These are phyloP conservation scores for Chalara sp. DNA, from an alignment of 2,329 filamentous ascomycete genomes.

Conservation along the genomic window DNA sequence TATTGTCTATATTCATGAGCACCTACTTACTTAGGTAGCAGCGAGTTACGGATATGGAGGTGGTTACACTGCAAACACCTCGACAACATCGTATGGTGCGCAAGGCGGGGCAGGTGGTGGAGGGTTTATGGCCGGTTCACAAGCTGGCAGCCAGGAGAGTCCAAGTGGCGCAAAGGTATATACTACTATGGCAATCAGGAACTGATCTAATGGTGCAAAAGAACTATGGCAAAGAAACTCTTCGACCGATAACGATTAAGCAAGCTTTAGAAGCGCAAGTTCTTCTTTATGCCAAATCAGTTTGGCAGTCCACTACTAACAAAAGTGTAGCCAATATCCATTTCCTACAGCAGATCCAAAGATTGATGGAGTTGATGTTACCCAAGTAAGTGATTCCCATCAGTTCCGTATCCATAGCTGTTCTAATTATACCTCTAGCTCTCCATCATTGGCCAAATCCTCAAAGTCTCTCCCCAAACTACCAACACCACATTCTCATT, in stretches of 20 bases:
- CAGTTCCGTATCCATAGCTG: too few species aligned
- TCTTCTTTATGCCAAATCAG: not conserved
- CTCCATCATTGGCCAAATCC: constrained; percentile 86
- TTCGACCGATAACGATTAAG: constrained; percentile 92
- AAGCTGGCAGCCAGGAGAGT: constrained; percentile 48
- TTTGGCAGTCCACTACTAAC: not conserved
- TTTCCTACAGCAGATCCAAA: constrained; percentile 72
- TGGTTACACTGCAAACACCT: constrained; percentile 13
- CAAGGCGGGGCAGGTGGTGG: constrained; percentile 54
- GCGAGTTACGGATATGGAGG: constrained; percentile 26
- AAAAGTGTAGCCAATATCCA: constrained; percentile 36
- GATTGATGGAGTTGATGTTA: constrained; percentile 70
- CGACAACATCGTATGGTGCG: constrained; percentile 34
- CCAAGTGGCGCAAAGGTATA: constrained; percentile 39
- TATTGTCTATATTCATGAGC: too few species aligned
- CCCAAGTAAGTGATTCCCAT: constrained; percentile 36
- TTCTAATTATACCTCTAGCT: constrained; percentile 41
- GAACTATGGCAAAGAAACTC: constrained; percentile 68
- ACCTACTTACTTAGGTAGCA: constrained; percentile 10
- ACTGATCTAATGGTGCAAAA: constrained; percentile 2
- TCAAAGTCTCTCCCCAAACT: constrained; percentile 74
- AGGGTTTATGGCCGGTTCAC: constrained; percentile 56
- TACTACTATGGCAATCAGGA: not conserved
- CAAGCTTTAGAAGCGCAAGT: constrained; percentile 70
- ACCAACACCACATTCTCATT: constrained; percentile 91